Evolutionary conservation across 257 asterid species (phyloP).

Genomic region (Capsicum rhomboideum): DNA sequence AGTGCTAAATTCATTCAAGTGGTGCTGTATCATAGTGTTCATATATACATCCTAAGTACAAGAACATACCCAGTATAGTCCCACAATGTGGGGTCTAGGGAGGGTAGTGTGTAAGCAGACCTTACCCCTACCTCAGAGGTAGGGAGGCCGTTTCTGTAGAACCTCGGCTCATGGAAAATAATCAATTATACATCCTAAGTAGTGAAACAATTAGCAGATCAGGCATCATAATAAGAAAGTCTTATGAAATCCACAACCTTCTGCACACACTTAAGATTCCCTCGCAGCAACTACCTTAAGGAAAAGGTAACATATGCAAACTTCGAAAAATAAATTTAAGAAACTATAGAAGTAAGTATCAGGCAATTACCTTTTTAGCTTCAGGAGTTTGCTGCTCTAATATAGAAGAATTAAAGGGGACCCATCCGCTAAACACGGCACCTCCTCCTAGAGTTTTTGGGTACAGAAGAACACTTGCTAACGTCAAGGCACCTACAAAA

Average conservation of each 20-base stretch:
- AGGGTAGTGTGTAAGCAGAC: no score
- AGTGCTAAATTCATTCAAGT: background rate
- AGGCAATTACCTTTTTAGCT: constrained; percentile 57
- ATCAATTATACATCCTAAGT: background rate
- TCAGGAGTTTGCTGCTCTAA: constrained; percentile 54
- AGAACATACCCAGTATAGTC: no score
- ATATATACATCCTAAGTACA: background rate
- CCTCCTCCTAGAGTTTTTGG: constrained; percentile 95
- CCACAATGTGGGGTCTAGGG: no score
- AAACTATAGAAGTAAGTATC: background rate
- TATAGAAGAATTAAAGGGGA: constrained; percentile 69
- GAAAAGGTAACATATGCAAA: background rate
- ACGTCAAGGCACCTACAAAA: constrained; percentile 73
- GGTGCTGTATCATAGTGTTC: background rate
- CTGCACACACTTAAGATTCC: background rate
- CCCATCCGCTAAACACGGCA: constrained; percentile 97
- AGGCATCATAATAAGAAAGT: background rate
- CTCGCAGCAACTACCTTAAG: background rate
- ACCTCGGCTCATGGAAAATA: no score
- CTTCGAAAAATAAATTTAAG: background rate
- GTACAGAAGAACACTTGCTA: constrained; percentile 84
- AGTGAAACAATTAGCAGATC: background rate
- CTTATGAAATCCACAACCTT: background rate
- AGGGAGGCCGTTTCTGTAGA: no score
- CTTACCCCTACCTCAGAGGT: no score